Evolutionary conservation across 2,329 filamentous ascomycete species (phyloP), one percentile per base, ranked within the genome.

Genomic region (Aspergillus pseudotamarii): DNA sequence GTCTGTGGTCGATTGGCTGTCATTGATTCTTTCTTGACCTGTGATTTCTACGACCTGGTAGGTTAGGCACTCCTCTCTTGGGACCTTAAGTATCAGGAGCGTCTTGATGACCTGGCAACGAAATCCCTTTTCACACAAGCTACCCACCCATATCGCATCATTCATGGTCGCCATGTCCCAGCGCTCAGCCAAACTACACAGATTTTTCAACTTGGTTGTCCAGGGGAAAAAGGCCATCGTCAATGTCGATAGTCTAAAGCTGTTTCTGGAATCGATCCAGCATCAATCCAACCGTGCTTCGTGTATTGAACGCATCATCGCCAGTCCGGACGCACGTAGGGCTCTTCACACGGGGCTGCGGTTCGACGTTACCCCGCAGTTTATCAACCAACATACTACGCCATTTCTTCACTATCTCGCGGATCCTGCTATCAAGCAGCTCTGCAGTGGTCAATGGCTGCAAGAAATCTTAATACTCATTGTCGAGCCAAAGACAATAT

Each of bases 401-500:
- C 66, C 69, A 0, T 78, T 84, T 48, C 62, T 84, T 26, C 61
- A 45, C 0, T 82, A 78, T 62, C 62, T 85, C 1, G 72, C 77
- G 0, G 74, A 81, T 53, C 80, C 82, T 1, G 72, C 68, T 0
- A 66, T 88, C 53, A 85, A 84, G 63, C 74, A 80, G 32, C 69
- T 87, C 2, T 82, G 79, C 59, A 79, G 80, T 57, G 86, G 86
- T 0, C 76, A 82, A 14, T 79, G 86, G 45, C 74, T 88, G 2
- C 74, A 77, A 36, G 75, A 80, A 16, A 55, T 88, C 3, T 69
- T 88, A 1, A 64, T 78, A 0, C 73, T 76, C 0, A 75, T 89
- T 3, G 72, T 84, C 1, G 75, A 85, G 1, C 87, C 87, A 0
- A 81, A 82, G 0, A 83, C 83, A 0, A 78, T 88, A 14, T 89